Base-by-base conservation (phyloP, 1,284 basidiomycete genomes). In the Veloboletus limbatus region DNA sequence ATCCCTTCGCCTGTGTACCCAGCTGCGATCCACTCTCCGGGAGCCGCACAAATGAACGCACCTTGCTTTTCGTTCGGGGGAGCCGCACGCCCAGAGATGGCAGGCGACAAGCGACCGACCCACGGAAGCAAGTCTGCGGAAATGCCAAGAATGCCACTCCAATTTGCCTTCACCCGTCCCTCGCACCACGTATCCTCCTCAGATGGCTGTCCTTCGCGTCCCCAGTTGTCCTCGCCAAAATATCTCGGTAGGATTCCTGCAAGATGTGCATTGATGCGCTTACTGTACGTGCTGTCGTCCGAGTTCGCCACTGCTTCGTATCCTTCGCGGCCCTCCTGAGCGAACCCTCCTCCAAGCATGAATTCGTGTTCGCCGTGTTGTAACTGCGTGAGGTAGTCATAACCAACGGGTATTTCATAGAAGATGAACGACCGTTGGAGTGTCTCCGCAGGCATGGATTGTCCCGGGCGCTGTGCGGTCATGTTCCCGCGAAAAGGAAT, bases 301-400 rank as follows among this genome's bases (percentile, higher is more conserved):
- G 67, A 53, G 28, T 68, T 58, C 3, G 68, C 76, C 39, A 76
- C 54, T 42, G 73, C 77, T 13, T 67, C 62, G 31, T 67, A 53
- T 11, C 63, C 63, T 13, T 67, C 53, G 8, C 60, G 56, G 17
- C 59, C 69, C 22, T 62, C 56, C 49, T 65, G 66, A 20, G 69
- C 55, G 33, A 71, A 73, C 3, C 72, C 77, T 8, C 76, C 77
- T 22, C 79, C 70, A 44, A 81, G 72, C 64, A 80, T 72, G 39
- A 76, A 58, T 53, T 77, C 71, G 49, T 62, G 56, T 51, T 67
- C 71, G 37, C 65, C 68, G 8, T 54, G 37, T 2, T 59, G 60
- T 1, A 79, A 68, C 58, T 74, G 77, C 18, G 77, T 78, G 49
- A 79, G 75, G 60, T 81, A 81, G 53, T 82, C 78, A 56, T 68